Evolutionary conservation across 331 rosid species (phyloP).

Genomic region (Rosa hybrid): DNA sequence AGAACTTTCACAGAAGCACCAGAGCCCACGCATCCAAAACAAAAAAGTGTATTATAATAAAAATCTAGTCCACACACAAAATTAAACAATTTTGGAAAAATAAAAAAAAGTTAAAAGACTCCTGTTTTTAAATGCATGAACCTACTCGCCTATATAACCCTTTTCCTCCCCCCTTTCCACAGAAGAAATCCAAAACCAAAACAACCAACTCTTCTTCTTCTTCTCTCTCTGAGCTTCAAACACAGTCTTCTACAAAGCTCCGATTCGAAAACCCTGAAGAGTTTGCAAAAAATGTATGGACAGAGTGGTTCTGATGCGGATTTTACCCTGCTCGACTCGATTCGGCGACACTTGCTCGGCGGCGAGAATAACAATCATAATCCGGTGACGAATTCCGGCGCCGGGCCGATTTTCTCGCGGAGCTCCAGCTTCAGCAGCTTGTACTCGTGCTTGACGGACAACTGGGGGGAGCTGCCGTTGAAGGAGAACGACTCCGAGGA

Average conservation of each 20-base stretch:
- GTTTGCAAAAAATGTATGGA: conserved; percentile 29
- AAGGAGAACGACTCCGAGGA: conserved; percentile 81
- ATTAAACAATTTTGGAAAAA: background rate
- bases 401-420: conserved; percentile 39
- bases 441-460: conserved; percentile 68
- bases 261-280: background rate
- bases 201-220: background rate
- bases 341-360: conserved; percentile 64
- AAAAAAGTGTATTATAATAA: background rate
- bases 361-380: conserved; percentile 35
- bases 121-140: conserved; percentile 51
- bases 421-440: conserved; percentile 66
- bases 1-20: conserved; percentile 58
- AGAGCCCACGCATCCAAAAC: background rate
- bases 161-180: background rate
- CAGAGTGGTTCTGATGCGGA: conserved; percentile 43
- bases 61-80: background rate
- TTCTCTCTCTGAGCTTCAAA: background rate
- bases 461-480: conserved; percentile 86
- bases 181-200: background rate
- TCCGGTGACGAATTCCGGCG: conserved; percentile 12
- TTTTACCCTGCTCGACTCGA: conserved; percentile 47
- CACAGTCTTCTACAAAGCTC: background rate
- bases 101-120: too few relatives aligned
- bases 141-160: conserved; percentile 48